Evolutionary conservation across 495 filamentous ascomycete genomes (phyloP), one percentile per base, ranked within the genome.

Genomic region (Pyrenula massariospora): DNA sequence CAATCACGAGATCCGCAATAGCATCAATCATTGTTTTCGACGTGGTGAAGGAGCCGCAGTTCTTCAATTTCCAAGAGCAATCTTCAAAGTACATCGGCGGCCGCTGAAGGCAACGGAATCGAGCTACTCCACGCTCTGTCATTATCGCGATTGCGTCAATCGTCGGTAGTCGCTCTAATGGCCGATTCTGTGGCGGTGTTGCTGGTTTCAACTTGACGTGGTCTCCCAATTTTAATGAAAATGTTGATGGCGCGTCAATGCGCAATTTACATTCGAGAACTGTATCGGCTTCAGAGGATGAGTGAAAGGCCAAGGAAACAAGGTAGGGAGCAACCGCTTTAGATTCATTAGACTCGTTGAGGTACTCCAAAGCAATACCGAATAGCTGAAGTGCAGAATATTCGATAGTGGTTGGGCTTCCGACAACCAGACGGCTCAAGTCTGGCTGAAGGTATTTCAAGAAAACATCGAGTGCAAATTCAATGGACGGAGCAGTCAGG

Each of bases 301-400:
- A 5, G 15, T 42, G 15, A 15, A 42, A 42, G 31, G 31, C 15
- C 15, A 42, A 42, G 31, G 5, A 8, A 15, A 42, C 31, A 15
- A 15, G 8, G 31, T 42, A 42, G 15, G 31, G 31, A 62, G 2
- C 58, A 53, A 24, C 62, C 21, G 12, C 62, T 22, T 24, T 57
- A 25, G 67, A 54, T 47, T 72, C 70, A 1, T 61, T 57, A 8
- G 66, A 69, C 54, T 76, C 76, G 31, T 73, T 73, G n/a, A 74
- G 68, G 54, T 78, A 74, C 42, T 80, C 76, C 2, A 79, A 50
- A 10, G 75, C 73, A 31, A 79, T 73, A 2, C 70, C 75, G 48
- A 75, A 69, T 2, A 68, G 25, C 54, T 71, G 72, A 36, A 58
- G 59, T 1, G 70, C 64, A 55, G 73, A 70, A 55, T 70, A 64